Percentiles rank a stretch among this genome's conserved stretches.
Conservation (phyloP, 192 early-diverging fungal genomes). For the Linnemannia exigua region DNA sequence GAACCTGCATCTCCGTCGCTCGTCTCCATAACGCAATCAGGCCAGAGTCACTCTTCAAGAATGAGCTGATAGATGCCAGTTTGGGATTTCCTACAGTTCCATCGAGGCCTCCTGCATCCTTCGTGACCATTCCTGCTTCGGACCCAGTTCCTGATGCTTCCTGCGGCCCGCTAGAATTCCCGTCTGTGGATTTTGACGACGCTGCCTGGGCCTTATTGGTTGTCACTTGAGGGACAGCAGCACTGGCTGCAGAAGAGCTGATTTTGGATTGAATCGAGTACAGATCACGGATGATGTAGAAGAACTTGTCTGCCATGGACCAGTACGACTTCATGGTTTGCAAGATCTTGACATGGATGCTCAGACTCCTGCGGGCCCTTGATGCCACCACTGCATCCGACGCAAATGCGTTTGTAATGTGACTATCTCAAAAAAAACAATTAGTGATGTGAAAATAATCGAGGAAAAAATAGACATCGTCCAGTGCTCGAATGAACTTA, state of each 20-base stretch:
- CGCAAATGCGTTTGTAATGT: conserved; percentile 63
- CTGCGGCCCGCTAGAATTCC: not conserved
- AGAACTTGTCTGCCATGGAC: conserved; percentile 68
- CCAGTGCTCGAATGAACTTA: not conserved
- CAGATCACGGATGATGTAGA: conserved; percentile 66
- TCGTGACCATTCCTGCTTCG: not conserved
- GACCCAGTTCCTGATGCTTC: not conserved
- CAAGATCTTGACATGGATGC: conserved; percentile 58
- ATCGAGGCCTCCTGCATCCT: not conserved
- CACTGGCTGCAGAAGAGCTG: conserved; percentile 27
- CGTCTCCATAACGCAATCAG: conserved; percentile 51
- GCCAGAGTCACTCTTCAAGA: conserved; percentile 54
- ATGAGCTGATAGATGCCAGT: conserved; percentile 48
- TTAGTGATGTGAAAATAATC: not conserved
- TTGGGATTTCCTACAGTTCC: conserved; percentile 14
- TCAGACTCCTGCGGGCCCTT: conserved; percentile 58
- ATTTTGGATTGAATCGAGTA: conserved; percentile 64
- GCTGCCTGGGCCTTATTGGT: not conserved
- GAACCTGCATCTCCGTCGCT: conserved; percentile 50
- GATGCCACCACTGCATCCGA: conserved; percentile 45
- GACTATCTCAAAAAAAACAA: conserved; percentile 24
- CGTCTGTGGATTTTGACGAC: not conserved
- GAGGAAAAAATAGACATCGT: not conserved
- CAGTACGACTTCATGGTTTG: conserved; percentile 62
- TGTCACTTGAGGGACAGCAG: conserved; percentile 9